These are phyloP conservation scores for Nemania sp. DNA, from an alignment of 2,329 filamentous ascomycete genomes.

Conservation along the genomic window DNA sequence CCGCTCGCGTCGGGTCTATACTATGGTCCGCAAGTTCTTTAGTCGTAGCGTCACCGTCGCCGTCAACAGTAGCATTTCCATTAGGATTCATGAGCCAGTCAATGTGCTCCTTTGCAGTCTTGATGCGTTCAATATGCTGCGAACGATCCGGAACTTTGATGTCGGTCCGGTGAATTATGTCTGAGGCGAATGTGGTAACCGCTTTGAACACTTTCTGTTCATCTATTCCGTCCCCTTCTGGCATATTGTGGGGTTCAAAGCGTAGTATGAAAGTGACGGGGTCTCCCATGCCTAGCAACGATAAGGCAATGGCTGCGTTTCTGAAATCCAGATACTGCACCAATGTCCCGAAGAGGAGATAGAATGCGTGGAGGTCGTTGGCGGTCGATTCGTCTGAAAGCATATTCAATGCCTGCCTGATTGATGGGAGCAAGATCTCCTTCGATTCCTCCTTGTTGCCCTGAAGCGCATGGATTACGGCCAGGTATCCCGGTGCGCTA, in stretches of 20 bases:
- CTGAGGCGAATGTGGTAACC: not conserved
- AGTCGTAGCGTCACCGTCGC: not conserved
- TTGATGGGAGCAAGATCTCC: constrained; percentile 1
- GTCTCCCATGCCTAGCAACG: constrained; percentile 1
- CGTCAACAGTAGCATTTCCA: not conserved
- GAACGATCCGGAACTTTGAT: constrained; percentile 16
- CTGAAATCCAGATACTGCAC: constrained; percentile 5
- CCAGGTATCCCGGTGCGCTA: constrained; percentile 23
- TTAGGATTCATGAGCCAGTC: constrained; percentile 24
- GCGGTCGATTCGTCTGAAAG: constrained; percentile 23
- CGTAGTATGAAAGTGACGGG: constrained; percentile 1
- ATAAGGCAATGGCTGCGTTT: constrained; percentile 14
- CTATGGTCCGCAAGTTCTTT: not conserved
- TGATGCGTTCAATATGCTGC: constrained; percentile 23
- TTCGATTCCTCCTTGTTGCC: constrained; percentile 21
- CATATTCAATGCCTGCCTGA: constrained; percentile 19
- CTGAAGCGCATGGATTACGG: constrained; percentile 18
- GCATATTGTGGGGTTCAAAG: not conserved
- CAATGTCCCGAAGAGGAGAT: constrained; percentile 7
- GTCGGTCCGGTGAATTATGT: constrained; percentile 4
- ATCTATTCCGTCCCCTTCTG: not conserved
- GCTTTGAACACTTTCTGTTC: not conserved
- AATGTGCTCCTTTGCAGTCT: constrained; percentile 21
- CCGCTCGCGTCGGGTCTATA: not conserved
- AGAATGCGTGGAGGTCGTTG: constrained; percentile 22